Percentiles rank a stretch among this genome's conserved stretches.
These are phyloP conservation scores for Paracoccidioides lutzii DNA, from an alignment of 2,329 filamentous ascomycete genomes.

Conservation along the genomic window DNA sequence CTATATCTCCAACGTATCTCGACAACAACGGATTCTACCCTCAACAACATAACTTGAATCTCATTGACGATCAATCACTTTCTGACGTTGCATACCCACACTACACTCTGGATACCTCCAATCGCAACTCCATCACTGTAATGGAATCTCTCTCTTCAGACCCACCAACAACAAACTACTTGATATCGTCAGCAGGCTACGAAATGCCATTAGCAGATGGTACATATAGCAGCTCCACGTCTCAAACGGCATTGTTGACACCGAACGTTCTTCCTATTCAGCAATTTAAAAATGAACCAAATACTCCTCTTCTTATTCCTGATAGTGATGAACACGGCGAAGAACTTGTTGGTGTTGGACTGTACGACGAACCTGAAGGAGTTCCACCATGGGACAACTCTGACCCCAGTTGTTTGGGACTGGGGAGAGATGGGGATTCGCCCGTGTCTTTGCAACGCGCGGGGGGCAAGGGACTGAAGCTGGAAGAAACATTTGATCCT, in stretches of 20 bases:
- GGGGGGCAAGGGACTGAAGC: slow-evolving; percentile 60
- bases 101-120: not conserved
- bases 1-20: not conserved
- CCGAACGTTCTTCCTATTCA: slow-evolving; percentile 29
- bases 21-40: not conserved
- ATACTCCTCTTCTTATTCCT: slow-evolving; percentile 26
- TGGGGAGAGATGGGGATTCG: not conserved
- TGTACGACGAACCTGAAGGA: slow-evolving; percentile 59
- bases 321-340: slow-evolving; percentile 50
- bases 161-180: not conserved
- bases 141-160: slow-evolving; percentile 1
- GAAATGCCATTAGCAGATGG: not conserved
- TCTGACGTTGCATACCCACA: not conserved
- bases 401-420: slow-evolving; percentile 4
- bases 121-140: not conserved
- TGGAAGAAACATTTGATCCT: slow-evolving; percentile 65
- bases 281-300: slow-evolving; percentile 18
- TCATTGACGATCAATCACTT: not conserved
- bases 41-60: not conserved
- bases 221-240: not conserved
- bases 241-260: slow-evolving; percentile 22
- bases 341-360: slow-evolving; percentile 67
- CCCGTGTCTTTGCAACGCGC: slow-evolving; percentile 39
- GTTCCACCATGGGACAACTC: slow-evolving; percentile 42
- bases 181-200: not conserved